Evolutionary conservation across 139 green algal species (phyloP), one percentile per base, ranked within the genome.

Genomic region (Coelastrella sp.): DNA sequence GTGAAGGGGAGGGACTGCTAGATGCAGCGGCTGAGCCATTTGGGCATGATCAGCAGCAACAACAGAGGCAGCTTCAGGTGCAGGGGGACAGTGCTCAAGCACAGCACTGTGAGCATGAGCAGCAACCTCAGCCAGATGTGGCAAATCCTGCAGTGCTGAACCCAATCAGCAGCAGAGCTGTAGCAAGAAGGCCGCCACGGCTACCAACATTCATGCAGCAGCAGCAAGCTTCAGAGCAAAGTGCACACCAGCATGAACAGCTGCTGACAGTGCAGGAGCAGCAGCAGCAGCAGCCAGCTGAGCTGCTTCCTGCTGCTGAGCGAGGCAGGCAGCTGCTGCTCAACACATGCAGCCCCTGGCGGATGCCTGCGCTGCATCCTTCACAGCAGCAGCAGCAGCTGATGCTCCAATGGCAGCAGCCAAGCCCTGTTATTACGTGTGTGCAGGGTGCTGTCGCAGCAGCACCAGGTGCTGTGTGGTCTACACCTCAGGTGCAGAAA

Each of bases 201-300:
- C 64, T 87, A 59, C 82, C 82, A 23, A 19, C 65, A 3, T 87
- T 87, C 82, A 77, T 87, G 82, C 83, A 7, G 16, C 0, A 85
- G 17, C 16, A 74, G n/a, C 80, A 85, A 54, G n/a, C n/a, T n/a
- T 59, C 73, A 16, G 7, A 20, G 58, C 57, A 85, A 19, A 32
- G 57, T 5, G 58, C 57, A 64, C 7, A 57, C 20, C 58, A 74
- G 80, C 58, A 47, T 8, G 8, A 74, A 64, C 47, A 66, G 23
- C 65, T 54, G 82, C 82, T 58, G 61, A 14, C 23, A 80, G n/a
- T 57, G 20, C 74, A 57, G 7, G n/a, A n/a, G n/a, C n/a, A n/a
- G n/a, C n/a, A 58, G 22, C 20, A 17, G 23, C 22, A 19, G 74
- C 22, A 58, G 23, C 74, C 74, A 17, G 23, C 5, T 57, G 22